Percentiles rank a stretch among this genome's conserved stretches.
Evolutionary conservation across 805 yeast genomes (phyloP).

Genomic region (Wickerhamiella vanderwaltii): DNA sequence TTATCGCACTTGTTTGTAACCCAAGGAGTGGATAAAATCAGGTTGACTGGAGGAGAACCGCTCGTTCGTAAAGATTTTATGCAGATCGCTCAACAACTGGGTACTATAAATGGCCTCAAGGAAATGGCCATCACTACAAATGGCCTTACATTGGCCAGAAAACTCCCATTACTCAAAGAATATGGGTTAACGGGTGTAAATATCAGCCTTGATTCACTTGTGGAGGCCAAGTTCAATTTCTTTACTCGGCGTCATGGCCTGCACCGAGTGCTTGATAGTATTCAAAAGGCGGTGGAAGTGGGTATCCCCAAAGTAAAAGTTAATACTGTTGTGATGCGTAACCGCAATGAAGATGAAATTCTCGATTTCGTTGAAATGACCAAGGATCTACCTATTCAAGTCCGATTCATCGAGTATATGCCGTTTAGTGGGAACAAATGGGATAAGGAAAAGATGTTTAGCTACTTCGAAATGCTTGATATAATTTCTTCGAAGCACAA

Average conservation of each 20-base stretch:
- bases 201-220: conserved; percentile 38
- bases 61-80: conserved; percentile 41
- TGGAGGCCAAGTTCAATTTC: conserved; percentile 38
- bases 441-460: conserved; percentile 35
- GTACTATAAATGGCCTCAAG: conserved; percentile 31
- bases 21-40: conserved; percentile 40
- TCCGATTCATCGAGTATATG: conserved; percentile 47
- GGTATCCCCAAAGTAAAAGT: conserved; percentile 37
- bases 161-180: conserved; percentile 32
- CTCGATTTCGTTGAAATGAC: conserved; percentile 36
- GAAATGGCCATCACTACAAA: conserved; percentile 43
- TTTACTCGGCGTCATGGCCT: conserved; percentile 43
- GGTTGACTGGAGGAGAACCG: conserved; percentile 49
- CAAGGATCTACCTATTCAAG: conserved; percentile 32
- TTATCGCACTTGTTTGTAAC: conserved; percentile 35
- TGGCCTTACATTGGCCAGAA: conserved; percentile 40
- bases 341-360: conserved; percentile 41
- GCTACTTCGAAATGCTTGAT: conserved; percentile 34
- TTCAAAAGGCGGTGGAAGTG: conserved; percentile 34
- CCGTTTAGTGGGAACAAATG: conserved; percentile 47
- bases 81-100: conserved; percentile 32
- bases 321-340: conserved; percentile 40
- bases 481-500: conserved; percentile 25
- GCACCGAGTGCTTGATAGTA: conserved; percentile 33
- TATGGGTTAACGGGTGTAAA: conserved; percentile 39